A percentile compares a stretch with the other conserved stretches of the same genome.
Conservation (phyloP, 108 stramenopile genomes). For the Skeletonema grethae region DNA sequence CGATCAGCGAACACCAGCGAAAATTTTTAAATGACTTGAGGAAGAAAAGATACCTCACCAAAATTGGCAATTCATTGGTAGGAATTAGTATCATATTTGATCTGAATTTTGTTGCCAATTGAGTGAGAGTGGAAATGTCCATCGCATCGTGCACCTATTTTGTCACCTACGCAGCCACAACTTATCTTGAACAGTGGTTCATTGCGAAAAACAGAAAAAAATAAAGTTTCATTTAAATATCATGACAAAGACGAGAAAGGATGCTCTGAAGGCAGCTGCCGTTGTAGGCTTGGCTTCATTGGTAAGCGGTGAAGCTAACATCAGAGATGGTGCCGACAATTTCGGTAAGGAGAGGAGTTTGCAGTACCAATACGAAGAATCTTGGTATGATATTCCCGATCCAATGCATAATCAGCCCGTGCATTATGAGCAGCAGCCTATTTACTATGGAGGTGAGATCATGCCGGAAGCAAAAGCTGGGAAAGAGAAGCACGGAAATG, state of each 20-base stretch:
- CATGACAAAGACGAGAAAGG: neutral
- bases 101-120: neutral
- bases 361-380: neutral
- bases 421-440: neutral
- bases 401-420: neutral
- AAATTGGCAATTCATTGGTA: neutral
- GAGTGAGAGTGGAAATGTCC: neutral
- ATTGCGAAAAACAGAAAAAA: neutral
- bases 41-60: neutral
- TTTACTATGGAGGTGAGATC: neutral
- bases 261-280: slow-evolving; percentile 4
- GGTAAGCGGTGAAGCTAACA: neutral
- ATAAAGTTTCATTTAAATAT: neutral
- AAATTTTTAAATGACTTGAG: no score
- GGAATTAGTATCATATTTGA: neutral
- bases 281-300: slow-evolving; percentile 5
- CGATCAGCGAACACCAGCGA: no score
- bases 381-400: slow-evolving; percentile 6
- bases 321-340: neutral
- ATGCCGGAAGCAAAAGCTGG: neutral
- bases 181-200: neutral
- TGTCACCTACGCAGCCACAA: neutral
- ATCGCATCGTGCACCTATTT: neutral
- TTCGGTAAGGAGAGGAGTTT: neutral
- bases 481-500: neutral